Conservation (phyloP, 805 yeast species). For the Saturnispora sekii region DNA sequence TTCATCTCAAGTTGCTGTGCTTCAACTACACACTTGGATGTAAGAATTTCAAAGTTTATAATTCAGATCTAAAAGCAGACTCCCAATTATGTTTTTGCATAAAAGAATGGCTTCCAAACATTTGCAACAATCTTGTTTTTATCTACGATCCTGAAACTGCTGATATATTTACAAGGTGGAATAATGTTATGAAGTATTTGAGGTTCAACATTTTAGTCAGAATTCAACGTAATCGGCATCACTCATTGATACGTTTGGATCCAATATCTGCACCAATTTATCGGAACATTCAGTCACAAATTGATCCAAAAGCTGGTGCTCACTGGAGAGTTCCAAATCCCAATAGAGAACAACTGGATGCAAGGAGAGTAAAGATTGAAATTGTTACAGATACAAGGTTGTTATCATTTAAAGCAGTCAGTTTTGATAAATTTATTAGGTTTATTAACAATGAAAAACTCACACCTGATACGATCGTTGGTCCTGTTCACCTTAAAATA, state of each 20-base stretch:
- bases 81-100: background rate
- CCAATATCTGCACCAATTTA: constrained; percentile 3
- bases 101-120: background rate
- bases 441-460: background rate
- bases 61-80: background rate
- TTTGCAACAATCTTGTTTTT: background rate
- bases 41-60: background rate
- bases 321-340: constrained; percentile 5
- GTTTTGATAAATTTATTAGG: background rate
- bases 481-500: background rate
- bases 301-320: background rate
- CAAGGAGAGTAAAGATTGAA: background rate
- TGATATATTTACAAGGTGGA: background rate
- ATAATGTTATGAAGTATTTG: background rate
- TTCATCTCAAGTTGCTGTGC: constrained; percentile 1
- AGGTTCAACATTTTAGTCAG: constrained; percentile 3
- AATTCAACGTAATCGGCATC: background rate
- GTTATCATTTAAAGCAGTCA: background rate
- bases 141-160: background rate
- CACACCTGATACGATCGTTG: background rate
- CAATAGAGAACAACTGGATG: background rate
- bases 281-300: background rate
- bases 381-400: background rate
- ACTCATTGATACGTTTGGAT: background rate
- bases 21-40: background rate